Evolutionary conservation across 345 rosid genomes (phyloP).

Genomic region (Melaleuca quinquenervia): DNA sequence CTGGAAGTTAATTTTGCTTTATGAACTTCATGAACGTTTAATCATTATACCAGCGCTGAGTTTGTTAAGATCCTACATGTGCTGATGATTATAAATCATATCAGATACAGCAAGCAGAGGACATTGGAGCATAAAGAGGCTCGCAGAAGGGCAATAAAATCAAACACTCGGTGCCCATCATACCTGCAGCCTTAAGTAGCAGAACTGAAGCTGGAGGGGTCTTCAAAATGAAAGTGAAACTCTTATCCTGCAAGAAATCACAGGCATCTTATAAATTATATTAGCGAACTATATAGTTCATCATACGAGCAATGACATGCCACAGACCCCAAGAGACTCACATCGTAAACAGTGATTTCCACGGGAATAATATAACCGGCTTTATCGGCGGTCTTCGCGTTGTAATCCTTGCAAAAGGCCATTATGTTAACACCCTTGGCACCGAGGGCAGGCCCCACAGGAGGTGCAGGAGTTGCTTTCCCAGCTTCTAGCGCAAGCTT

Average conservation of each 20-base stretch:
- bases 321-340: conserved; percentile 12
- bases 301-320: neutral
- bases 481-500: conserved; percentile 94
- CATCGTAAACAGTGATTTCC: conserved; percentile 89
- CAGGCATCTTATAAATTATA: neutral
- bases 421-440: conserved; percentile 81
- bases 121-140: neutral
- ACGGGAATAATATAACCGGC: conserved; percentile 91
- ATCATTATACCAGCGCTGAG: neutral
- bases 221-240: conserved; percentile 91
- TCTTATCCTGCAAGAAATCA: conserved; percentile 56
- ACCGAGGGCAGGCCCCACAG: conserved; percentile 91
- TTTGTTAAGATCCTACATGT: neutral
- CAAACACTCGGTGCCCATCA: conserved; percentile 2
- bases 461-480: conserved; percentile 93
- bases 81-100: neutral
- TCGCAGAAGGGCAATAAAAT: neutral
- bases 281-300: neutral
- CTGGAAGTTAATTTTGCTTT: neutral
- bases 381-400: conserved; percentile 94
- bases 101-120: neutral
- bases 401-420: conserved; percentile 96
- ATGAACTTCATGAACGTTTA: neutral
- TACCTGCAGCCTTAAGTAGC: conserved; percentile 93
- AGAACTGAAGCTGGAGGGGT: conserved; percentile 96